Base-by-base conservation (phyloP, 2,329 filamentous ascomycete genomes). In the Epichloe sp. region DNA sequence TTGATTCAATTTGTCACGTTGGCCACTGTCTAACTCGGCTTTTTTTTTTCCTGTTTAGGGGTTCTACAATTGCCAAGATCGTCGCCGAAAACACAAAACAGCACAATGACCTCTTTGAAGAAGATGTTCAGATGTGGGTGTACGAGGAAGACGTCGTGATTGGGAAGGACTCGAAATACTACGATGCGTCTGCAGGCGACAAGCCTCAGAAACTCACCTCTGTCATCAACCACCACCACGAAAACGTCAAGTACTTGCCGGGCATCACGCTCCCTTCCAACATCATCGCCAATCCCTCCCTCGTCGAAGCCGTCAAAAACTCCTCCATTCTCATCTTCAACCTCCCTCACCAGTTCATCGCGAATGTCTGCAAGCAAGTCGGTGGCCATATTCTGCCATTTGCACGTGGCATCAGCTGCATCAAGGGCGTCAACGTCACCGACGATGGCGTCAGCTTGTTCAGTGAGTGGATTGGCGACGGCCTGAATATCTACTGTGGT, bases 171-270 rank as follows among this genome's bases (percentile, higher is more conserved):
- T 91, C 86, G 47, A 81, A 80, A 58, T 78, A 88, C 70, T 89
- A 88, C 74, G 76, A 86, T 60, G 63, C 77, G 19, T 70, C 76
- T 53, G 74, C 78, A 38, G 77, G 78, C 62, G 77, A 80, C 56
- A 75, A 80, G 56, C 80, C 85, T 3, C 86, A 93, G 67, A 95
- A 95, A 72, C 83, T 98, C 67, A 95, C 93, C 7, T 69, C 80
- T 48, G 71, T 98, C 60, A 95, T 98, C 79, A 98, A 98, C 75
- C 79, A 77, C 44, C 72, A 86, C 62, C 90, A 97, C 72, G 93
- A 98, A 74, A 98, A 98, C 69, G 78, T 95, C 72, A 98, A 97
- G 71, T 98, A 98, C 72, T 85, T 98, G 10, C 88, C 91, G n/a
- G 82, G 82, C 60, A 86, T 98, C 63, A 73, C 77, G 35, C 79